Base-by-base conservation (phyloP, 352 stramenopile genomes). In the Thraustotheca clavata region DNA sequence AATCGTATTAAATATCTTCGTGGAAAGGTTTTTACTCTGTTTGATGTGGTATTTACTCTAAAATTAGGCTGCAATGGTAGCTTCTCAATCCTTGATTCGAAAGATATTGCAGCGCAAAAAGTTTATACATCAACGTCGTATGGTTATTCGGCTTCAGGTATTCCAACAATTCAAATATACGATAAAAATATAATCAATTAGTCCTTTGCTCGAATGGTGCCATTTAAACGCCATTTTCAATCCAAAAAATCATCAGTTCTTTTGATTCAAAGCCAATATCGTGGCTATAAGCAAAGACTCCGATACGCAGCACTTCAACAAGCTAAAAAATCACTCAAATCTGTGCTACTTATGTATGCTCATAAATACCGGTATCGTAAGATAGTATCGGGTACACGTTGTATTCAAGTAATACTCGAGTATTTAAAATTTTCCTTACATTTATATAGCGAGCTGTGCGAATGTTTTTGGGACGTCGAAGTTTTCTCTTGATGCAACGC, bases 91-190 rank as follows among this genome's bases (percentile, higher is more conserved):
- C 1, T 87, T 89, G 48, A 70, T 87, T 6, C 84, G 84, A 0
- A 83, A 93, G 62, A 62, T 83, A 48, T 49, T 91, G 4, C 77
- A 89, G 60, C 73, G 76, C 1, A 74, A 72, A 12, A 77, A 79
- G 48, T 93, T 93, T 50, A 73, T 70, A 26, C 60, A 91, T n/a
- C 90, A 93, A 69, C 40, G 70, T 4, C 66, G 75, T 8, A 74
- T 93, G n/a, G 77, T 88, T 0, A 79, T 65, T n/a, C 57, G 77
- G 39, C 66, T 82, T 1, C 83, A 93, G n/a, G 43, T 52, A 52
- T 31, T 24, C 33, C 2, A 14, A 2, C 11, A 8, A 9, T 2
- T 52, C 43, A 1, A 9, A 14, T 52, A 24, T 31, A 14, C 16
- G 38, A 16, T 43, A 20, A 16, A 20, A 43, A 18, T 43, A 18